phyloP scores from a whole-genome alignment of 2,329 filamentous ascomycete species.

The Tolypocladium inflatum region DNA sequence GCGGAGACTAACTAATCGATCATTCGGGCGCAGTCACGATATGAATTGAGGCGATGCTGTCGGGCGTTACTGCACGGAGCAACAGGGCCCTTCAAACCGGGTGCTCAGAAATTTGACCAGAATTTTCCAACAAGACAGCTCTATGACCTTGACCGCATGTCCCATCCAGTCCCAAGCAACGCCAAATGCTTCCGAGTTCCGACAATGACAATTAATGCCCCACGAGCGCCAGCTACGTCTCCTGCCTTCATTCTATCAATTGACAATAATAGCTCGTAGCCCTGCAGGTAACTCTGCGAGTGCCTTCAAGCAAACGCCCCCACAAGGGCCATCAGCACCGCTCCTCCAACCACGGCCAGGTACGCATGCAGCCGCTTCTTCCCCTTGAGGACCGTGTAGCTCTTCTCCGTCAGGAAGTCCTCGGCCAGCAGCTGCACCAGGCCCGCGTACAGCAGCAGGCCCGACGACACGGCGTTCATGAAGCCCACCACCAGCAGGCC shows the following conservation, averaged over 20 bases:
- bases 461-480: conserved; percentile 79
- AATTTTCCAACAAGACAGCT: neutral
- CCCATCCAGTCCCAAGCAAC: neutral
- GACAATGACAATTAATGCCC: neutral
- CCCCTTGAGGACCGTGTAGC: conserved; percentile 57
- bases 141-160: neutral
- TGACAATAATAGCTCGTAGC: neutral
- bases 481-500: conserved; percentile 76
- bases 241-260: neutral
- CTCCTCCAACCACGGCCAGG: conserved; percentile 52
- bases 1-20: neutral
- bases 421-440: conserved; percentile 78
- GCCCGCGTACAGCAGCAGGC: conserved; percentile 71
- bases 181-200: neutral
- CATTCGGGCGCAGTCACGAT: neutral
- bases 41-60: neutral
- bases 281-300: neutral
- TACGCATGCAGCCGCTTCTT: conserved; percentile 53
- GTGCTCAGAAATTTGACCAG: neutral
- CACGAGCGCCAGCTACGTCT: neutral
- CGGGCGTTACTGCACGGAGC: neutral
- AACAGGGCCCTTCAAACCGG: neutral
- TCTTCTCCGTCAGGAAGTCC: conserved; percentile 72
- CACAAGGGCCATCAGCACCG: conserved; percentile 60
- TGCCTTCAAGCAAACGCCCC: conserved; percentile 57